phyloP scores from a whole-genome alignment of 2,329 filamentous ascomycete genomes.

The Celoporthe dispersa region DNA sequence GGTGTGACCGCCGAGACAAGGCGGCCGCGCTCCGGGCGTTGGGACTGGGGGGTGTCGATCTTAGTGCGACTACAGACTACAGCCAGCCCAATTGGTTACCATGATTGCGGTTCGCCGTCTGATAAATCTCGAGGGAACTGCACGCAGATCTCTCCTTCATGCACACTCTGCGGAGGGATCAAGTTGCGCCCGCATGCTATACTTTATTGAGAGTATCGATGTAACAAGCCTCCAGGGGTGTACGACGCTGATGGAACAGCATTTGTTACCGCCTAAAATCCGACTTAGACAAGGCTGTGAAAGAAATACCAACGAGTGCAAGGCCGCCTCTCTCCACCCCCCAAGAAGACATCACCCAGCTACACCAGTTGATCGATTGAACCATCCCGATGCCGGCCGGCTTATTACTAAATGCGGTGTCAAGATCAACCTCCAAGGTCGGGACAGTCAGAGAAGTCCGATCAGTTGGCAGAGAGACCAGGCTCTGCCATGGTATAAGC shows the following conservation, averaged over 20 bases:
- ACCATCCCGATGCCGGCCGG: not conserved
- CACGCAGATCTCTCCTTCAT: not conserved
- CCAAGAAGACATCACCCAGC: not conserved
- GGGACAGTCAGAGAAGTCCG: not conserved
- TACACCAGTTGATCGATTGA: not conserved
- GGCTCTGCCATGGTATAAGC: not conserved
- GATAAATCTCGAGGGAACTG: not conserved
- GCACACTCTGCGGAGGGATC: not conserved
- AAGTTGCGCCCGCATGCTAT: conserved; percentile 10
- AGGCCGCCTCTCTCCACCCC: not conserved
- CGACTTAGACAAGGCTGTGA: not conserved
- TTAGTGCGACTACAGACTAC: not conserved
- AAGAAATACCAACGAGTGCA: not conserved
- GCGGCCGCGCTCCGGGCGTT: not conserved
- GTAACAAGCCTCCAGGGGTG: not conserved
- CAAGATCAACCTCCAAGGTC: not conserved
- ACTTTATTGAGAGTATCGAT: not conserved
- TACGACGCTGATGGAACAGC: not conserved
- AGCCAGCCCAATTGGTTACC: conserved; percentile 4
- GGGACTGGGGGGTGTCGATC: not conserved
- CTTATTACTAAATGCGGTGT: not conserved
- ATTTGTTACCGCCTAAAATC: not conserved
- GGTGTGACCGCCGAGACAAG: not conserved
- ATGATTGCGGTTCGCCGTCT: not conserved
- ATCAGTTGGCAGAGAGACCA: not conserved